Evolutionary conservation across 176 grass and related monocot species (phyloP).

Genomic region (Echinochloa phyllopogon): DNA sequence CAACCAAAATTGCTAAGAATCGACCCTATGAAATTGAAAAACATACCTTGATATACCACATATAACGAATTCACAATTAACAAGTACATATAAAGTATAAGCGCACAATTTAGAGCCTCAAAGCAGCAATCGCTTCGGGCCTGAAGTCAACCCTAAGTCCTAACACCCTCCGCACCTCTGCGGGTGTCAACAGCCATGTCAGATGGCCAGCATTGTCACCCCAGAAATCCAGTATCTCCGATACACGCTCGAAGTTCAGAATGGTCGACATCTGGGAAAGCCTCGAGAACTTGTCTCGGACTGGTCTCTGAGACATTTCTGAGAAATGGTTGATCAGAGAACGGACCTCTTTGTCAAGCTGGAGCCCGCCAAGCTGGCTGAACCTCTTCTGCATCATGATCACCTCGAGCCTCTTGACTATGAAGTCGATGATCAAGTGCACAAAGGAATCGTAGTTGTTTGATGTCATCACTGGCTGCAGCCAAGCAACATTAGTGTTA

Average conservation of each 20-base stretch:
- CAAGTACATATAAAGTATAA: conserved; percentile 41
- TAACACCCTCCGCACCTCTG: conserved; percentile 86
- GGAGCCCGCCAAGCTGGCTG: conserved; percentile 89
- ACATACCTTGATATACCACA: conserved; percentile 31
- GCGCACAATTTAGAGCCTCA: conserved; percentile 62
- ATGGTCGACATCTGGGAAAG: conserved; percentile 95
- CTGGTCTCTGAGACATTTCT: conserved; percentile 86
- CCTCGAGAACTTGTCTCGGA: conserved; percentile 88
- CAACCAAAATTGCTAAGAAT: not conserved
- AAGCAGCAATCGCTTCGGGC: conserved; percentile 89
- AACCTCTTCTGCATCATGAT: conserved; percentile 99
- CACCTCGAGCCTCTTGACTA: conserved; percentile 94
- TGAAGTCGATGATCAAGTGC: conserved; percentile 82
- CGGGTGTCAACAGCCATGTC: conserved; percentile 91
- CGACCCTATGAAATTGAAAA: not conserved
- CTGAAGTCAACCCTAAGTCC: conserved; percentile 88
- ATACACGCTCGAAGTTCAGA: conserved; percentile 88
- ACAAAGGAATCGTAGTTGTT: conserved; percentile 93
- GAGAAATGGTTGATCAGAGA: conserved; percentile 95
- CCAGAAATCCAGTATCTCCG: conserved; percentile 98
- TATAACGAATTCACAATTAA: conserved; percentile 32
- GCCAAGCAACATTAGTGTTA: conserved; percentile 74
- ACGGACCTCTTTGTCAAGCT: conserved; percentile 88
- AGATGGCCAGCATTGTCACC: conserved; percentile 94
- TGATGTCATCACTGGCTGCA: conserved; percentile 83